Percentiles rank a stretch among this genome's conserved stretches.
Evolutionary conservation across 768 basidiomycete genomes (phyloP).

Genomic region (Gloeophyllum trabeum): DNA sequence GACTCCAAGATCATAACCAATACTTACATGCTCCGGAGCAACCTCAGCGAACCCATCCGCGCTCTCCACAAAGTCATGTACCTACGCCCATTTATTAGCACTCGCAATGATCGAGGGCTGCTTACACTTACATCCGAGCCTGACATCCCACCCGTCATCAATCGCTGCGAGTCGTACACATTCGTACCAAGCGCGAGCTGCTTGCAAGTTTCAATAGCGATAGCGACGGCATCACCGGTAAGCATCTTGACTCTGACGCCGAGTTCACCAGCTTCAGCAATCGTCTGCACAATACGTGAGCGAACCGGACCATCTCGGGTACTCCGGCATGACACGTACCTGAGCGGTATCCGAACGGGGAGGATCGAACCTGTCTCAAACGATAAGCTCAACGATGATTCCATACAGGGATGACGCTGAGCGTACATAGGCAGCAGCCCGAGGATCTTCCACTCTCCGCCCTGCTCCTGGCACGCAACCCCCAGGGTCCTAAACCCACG

Average conservation of each 20-base stretch:
- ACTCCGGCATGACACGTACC: too few relatives aligned
- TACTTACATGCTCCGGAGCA: slow-evolving; percentile 31
- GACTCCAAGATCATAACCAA: not conserved
- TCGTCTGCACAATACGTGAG: too few relatives aligned
- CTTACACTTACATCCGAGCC: slow-evolving; percentile 21
- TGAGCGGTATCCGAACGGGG: slow-evolving; percentile 31
- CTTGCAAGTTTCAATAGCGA: slow-evolving; percentile 34
- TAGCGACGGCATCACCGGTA: slow-evolving; percentile 38
- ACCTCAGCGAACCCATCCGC: slow-evolving; percentile 42
- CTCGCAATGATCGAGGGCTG: not conserved
- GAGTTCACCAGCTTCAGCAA: slow-evolving; percentile 28
- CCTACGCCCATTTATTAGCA: slow-evolving; percentile 6
- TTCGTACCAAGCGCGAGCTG: slow-evolving; percentile 32
- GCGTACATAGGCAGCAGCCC: slow-evolving; percentile 20
- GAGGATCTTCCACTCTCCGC: slow-evolving; percentile 29
- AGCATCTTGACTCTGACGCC: slow-evolving; percentile 40
- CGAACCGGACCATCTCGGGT: too few relatives aligned
- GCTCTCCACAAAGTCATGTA: slow-evolving; percentile 32
- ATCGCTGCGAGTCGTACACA: slow-evolving; percentile 31
- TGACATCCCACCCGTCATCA: slow-evolving; percentile 30
- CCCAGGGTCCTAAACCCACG: slow-evolving; percentile 34
- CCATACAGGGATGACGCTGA: not conserved
- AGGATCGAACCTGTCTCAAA: slow-evolving; percentile 29
- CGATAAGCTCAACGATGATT: slow-evolving; percentile 6
- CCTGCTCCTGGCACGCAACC: slow-evolving; percentile 32